Base-by-base conservation (phyloP, 1,284 basidiomycete genomes). In the Heterobasidion parviporum region DNA sequence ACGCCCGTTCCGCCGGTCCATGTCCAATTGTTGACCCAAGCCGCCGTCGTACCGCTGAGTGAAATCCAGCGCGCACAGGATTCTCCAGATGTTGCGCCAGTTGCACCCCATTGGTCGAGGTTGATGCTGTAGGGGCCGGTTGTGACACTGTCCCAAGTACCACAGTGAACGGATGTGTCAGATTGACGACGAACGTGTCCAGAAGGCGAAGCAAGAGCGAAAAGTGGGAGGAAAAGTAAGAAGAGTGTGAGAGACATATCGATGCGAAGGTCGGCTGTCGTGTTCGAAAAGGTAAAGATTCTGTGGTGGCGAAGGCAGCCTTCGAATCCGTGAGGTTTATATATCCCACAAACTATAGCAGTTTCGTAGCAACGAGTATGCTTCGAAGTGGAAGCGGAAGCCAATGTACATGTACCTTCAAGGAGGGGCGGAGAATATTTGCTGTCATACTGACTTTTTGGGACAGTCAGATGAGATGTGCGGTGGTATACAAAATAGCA, bases 21-120 rank as follows among this genome's bases (percentile, higher is more conserved):
- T 1, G 60, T 72, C 78, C 79, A 86, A 0, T 64, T 73, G 38
- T 74, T 80, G 63, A 65, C 72, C 83, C 83, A 86, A 0, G 74
- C 67, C 45, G 83, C 62, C 2, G 67, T 78, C 32, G 62, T 71
- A 1, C 75, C 80, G 54, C 67, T 71, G 59, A 78, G 56, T 16
- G 75, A 78, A 1, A 67, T 68, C 62, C 85, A 59, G 35, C 72
- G 66, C n/a, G 82, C 74, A 63, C 83, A 84, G 59, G 81, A 77
- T n/a, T 71, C 74, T 45, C 83, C 83, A 5, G 77, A 76, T 4
- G 69, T 67, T 7, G 79, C 77, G 52, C 70, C 68, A 32, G 63
- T 61, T 54, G 64, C 59, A 26, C 81, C 80, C 83, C 82, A 85
- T 53, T 74, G 78, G 62, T 85, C 70, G 41, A 76, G 72, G 45